Base-by-base conservation (phyloP, 192 early-diverging fungal species). In the Pilobolus umbonatus region DNA sequence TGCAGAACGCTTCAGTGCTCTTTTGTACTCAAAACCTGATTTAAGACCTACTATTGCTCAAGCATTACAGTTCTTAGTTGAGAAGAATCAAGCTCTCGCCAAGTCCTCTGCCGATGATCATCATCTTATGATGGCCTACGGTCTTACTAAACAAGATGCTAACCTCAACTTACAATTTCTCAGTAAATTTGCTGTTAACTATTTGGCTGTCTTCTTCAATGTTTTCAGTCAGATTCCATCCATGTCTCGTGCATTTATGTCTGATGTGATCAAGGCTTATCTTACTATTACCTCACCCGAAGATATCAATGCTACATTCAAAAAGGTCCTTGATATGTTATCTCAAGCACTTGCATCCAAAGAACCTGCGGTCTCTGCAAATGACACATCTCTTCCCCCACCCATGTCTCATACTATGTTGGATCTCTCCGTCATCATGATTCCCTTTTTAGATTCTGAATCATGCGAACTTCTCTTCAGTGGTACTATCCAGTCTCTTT, bases 331-430 rank as follows among this genome's bases (percentile, higher is more conserved):
- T 36, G 68, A 59, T 61, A 72, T 80, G 68, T 71, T 85, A 12
- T 77, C 75, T 56, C 77, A 82, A 65, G 78, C 78, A 21, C 70
- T 84, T 46, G 79, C 77, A 51, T 72, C 63, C 50, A 77, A 77
- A 47, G 81, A 59, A 56, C 73, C 77, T 31, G 32, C 57, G 22
- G 17, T 53, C 7, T 65, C 79, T 0, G 68, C 73, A 0, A 69
- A 78, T 8, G 80, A 82, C 50, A 60, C 80, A 40, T 64, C 74
- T 2, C 54, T 77, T 14, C 81, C 85, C 14, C 86, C 83, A 34
- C 84, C 88, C n/a, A 80, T 80, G 35, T 83, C 88, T 5, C 83
- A 94, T 56, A 88, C 90, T n/a, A 89, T 95, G 76, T 70, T 95
- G 61, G 94, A 98, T 65, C 78, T 98, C 63, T 78, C 84, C 5